Conservation (phyloP, 352 stramenopile genomes). For the Pythium aphanidermatum region DNA sequence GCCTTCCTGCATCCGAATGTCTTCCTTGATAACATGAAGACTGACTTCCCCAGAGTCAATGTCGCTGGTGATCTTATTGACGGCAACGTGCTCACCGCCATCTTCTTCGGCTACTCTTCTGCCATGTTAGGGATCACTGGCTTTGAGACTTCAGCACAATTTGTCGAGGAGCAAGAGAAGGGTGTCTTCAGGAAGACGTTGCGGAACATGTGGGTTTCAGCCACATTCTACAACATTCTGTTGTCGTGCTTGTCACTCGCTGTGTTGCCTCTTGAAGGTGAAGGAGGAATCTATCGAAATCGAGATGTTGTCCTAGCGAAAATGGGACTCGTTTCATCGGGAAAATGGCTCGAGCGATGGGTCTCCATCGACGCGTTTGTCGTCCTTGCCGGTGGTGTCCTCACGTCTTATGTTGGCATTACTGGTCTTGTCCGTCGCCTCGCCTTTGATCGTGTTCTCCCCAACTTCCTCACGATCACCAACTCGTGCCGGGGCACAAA, state of each 20-base stretch:
- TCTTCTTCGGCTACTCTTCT: slow-evolving; percentile 59
- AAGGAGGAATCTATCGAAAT: slow-evolving; percentile 37
- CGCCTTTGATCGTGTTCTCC: slow-evolving; percentile 47
- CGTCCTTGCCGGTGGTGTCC: slow-evolving; percentile 61
- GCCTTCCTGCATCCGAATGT: slow-evolving; percentile 33
- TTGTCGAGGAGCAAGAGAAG: slow-evolving; percentile 72
- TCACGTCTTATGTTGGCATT: slow-evolving; percentile 82
- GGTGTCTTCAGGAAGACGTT: slow-evolving; percentile 60
- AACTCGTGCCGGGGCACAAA: slow-evolving; percentile 53
- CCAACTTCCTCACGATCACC: slow-evolving; percentile 27
- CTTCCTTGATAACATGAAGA: slow-evolving; percentile 52
- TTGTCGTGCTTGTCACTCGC: slow-evolving; percentile 56
- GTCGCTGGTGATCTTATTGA: slow-evolving; percentile 28
- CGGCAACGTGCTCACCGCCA: slow-evolving; percentile 25
- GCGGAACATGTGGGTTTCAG: slow-evolving; percentile 68
- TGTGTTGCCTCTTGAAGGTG: slow-evolving; percentile 44
- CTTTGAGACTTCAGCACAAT: slow-evolving; percentile 81
- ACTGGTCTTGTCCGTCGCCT: slow-evolving; percentile 59
- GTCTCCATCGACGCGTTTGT: slow-evolving; percentile 73
- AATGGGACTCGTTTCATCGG: slow-evolving; percentile 36
- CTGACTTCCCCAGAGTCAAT: slow-evolving; percentile 40
- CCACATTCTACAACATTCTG: slow-evolving; percentile 72
- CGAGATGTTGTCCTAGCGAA: slow-evolving; percentile 50
- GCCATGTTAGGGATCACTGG: slow-evolving; percentile 81
- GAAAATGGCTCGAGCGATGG: slow-evolving; percentile 37